phyloP scores from a whole-genome alignment of 345 rosid genomes.

The Combretum micranthum region DNA sequence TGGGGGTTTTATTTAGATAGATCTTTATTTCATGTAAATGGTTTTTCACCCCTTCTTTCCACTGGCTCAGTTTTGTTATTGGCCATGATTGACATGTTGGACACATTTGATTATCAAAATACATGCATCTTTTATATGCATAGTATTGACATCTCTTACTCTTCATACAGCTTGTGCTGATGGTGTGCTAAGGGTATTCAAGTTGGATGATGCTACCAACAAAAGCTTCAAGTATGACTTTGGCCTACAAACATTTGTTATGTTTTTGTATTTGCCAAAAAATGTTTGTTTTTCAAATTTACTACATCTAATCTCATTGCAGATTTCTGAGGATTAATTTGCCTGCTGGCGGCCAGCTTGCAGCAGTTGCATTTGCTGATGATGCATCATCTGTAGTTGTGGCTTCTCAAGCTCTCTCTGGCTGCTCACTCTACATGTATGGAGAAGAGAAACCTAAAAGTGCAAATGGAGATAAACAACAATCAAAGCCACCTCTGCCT shows the following conservation, averaged over 20 bases:
- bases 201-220: slow-evolving; percentile 88
- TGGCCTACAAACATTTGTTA: background rate
- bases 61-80: no score
- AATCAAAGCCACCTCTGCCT: slow-evolving; percentile 73
- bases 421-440: slow-evolving; percentile 78
- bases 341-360: slow-evolving; percentile 86
- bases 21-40: no score
- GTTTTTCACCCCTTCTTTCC: no score
- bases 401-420: slow-evolving; percentile 51
- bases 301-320: slow-evolving; percentile 7
- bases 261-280: background rate
- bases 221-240: slow-evolving; percentile 85
- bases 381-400: slow-evolving; percentile 76
- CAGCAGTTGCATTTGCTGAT: slow-evolving; percentile 68
- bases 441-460: slow-evolving; percentile 69
- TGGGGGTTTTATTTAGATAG: no score
- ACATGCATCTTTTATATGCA: background rate
- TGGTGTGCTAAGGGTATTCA: slow-evolving; percentile 79
- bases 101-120: background rate
- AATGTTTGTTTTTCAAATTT: slow-evolving; percentile 2
- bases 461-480: slow-evolving; percentile 48
- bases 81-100: background rate
- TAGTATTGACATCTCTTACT: slow-evolving; percentile 5
- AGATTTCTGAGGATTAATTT: slow-evolving; percentile 78
- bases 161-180: slow-evolving; percentile 70